Conservation (phyloP, 140 eudicot genomes). For the Ambrosia hybrid region DNA sequence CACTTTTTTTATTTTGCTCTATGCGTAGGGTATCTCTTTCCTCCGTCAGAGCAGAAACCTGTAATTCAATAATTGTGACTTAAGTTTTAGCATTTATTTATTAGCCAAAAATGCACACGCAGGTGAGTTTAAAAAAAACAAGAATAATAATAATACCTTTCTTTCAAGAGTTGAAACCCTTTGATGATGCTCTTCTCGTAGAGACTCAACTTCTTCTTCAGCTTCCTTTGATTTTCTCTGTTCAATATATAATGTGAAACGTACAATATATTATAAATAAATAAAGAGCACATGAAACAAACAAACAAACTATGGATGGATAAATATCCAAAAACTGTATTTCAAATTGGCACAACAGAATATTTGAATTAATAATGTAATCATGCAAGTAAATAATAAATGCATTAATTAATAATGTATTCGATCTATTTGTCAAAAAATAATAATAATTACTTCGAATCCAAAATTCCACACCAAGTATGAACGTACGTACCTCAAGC, state of each 20-base stretch:
- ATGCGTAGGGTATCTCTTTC: conserved; percentile 85
- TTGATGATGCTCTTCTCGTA: conserved; percentile 93
- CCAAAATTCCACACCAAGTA: not conserved
- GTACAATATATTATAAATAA: not conserved
- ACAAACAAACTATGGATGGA: no score
- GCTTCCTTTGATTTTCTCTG: conserved; percentile 96
- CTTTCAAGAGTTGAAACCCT: conserved; percentile 88
- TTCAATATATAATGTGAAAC: not conserved
- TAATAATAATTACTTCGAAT: not conserved
- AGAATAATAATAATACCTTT: conserved; percentile 48
- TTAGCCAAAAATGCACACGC: no score
- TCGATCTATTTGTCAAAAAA: no score
- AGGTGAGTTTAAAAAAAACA: no score
- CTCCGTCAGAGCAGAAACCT: conserved; percentile 83
- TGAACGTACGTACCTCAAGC: conserved; percentile 52
- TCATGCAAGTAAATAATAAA: no score
- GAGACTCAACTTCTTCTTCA: conserved; percentile 60
- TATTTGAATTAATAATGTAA: no score
- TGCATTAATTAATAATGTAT: no score
- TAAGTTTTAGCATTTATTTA: no score
- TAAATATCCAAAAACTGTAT: no score
- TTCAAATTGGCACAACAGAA: no score
- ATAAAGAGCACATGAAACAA: not conserved
- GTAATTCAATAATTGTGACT: no score
- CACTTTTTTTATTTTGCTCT: conserved; percentile 79